Conservation (phyloP, 371 early-diverging fungal species). For the Umbelopsis sp. region DNA sequence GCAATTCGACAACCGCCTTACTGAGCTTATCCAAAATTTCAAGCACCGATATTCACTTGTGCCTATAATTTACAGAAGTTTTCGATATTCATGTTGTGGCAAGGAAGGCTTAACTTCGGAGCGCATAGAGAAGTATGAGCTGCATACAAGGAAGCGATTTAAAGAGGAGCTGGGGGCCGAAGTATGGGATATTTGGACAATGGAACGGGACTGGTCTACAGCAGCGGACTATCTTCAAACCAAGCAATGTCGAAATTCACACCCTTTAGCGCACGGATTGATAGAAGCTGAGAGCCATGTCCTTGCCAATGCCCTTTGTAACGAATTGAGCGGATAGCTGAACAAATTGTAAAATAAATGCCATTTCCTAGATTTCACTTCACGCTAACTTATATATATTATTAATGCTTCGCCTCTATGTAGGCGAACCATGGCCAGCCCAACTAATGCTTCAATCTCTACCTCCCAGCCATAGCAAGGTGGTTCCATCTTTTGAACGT, state of each 20-base stretch:
- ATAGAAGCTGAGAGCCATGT: conserved; percentile 11
- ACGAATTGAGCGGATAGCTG: conserved; percentile 6
- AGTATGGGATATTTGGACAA: conserved; percentile 11
- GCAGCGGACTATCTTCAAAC: neutral
- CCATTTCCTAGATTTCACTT: too few relatives aligned
- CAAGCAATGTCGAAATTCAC: conserved; percentile 1
- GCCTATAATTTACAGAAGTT: neutral
- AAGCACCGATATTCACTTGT: neutral
- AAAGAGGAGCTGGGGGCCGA: neutral
- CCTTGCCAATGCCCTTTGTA: neutral
- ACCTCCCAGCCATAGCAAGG: too few relatives aligned
- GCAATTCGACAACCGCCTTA: neutral
- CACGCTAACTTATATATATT: too few relatives aligned
- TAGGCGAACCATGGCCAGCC: too few relatives aligned
- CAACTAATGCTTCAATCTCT: too few relatives aligned
- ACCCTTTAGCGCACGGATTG: neutral
- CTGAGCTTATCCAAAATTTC: conserved; percentile 2
- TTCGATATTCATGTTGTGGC: conserved; percentile 10
- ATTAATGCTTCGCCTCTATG: too few relatives aligned
- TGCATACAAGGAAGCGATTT: conserved; percentile 2
- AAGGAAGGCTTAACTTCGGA: conserved; percentile 1
- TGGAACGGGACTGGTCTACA: neutral
- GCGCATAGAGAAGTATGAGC: conserved; percentile 1
- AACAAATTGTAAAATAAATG: too few relatives aligned
- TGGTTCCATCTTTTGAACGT: too few relatives aligned